Evolutionary conservation across 192 early-diverging fungal species (phyloP), one percentile per base, ranked within the genome.

Genomic region (Podila epigama): DNA sequence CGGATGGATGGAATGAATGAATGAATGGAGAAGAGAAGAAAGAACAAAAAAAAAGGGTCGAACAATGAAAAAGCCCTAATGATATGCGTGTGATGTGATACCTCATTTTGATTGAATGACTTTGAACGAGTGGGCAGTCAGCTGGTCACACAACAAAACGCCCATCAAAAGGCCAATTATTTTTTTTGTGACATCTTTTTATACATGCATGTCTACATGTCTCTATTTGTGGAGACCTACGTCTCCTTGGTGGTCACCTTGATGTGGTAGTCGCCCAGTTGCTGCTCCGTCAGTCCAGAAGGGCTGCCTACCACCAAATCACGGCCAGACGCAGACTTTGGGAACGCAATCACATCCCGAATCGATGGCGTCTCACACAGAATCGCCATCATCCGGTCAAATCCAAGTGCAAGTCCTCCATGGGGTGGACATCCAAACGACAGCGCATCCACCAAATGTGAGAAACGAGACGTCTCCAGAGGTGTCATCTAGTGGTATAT

Each of bases 261-360:
- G 29, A 93, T 69, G 28, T 86, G 87, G 78, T 96, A 96, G 56
- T 91, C 89, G 2, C 81, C 79, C 25, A 97, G 69, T 65, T 89
- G 86, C 32, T 71, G 79, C 10, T 81, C 69, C 6, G 86, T 83
- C 2, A 94, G 83, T 33, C 42, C 37, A 3, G 90, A 87, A 6
- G 95, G 95, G 51, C 92, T 90, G 11, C 85, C 84, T 36, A 95
- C 92, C 40, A 93, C 91, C 52, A 95, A 77, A 77, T 97, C 95
- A 18, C 88, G 88, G 28, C 94, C 95, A 35, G 86, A 87, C 12
- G 88, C 81, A 4, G 92, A 82, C 62, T 97, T 97, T 10, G 96
- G 96, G 69, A 97, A 97, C 8, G 96, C 96, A 70, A 97, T 96
- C 22, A 97, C 96, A 52, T 97, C 94, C 15, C 94, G 82, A 52